Evolutionary conservation across 371 early-diverging fungal species (phyloP).

Genomic region (Mortierella sp.): DNA sequence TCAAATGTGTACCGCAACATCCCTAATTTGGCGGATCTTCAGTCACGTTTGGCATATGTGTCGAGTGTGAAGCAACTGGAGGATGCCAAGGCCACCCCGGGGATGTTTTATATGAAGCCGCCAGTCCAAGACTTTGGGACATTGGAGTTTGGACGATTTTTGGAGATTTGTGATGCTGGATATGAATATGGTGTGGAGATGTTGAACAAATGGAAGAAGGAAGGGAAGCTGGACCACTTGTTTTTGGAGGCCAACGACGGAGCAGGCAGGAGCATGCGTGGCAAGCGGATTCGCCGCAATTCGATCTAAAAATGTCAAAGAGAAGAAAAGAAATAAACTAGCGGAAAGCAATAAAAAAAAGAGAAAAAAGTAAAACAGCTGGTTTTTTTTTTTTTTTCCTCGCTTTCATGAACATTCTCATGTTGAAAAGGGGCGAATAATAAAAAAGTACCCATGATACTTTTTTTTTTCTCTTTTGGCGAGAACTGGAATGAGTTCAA

Average conservation of each 20-base stretch:
- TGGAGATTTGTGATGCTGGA: constrained; percentile 92
- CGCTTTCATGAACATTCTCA: no score
- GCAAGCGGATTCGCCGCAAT: constrained; percentile 46
- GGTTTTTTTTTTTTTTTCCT: no score
- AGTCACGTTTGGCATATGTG: constrained; percentile 97
- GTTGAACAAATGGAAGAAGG: constrained; percentile 85
- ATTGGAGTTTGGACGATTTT: constrained; percentile 94
- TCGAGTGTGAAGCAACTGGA: constrained; percentile 91
- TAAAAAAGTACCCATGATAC: no score
- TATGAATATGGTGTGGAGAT: constrained; percentile 90
- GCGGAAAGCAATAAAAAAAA: no score
- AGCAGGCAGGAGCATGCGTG: constrained; percentile 12
- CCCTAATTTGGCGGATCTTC: constrained; percentile 97
- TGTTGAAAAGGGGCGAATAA: no score
- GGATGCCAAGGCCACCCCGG: constrained; percentile 86
- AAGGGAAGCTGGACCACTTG: constrained; percentile 60
- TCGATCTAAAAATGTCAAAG: constrained; percentile 24
- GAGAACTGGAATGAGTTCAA: no score
- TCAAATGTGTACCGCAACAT: constrained; percentile 70
- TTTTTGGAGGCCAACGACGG: constrained; percentile 20
- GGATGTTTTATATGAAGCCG: constrained; percentile 90
- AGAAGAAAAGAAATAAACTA: not conserved
- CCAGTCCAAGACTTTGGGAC: constrained; percentile 92
- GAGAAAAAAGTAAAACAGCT: no score
- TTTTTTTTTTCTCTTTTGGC: no score